Evolutionary conservation across 805 yeast genomes (phyloP), one percentile per base, ranked within the genome.

Genomic region (Kuraishia molischiana): DNA sequence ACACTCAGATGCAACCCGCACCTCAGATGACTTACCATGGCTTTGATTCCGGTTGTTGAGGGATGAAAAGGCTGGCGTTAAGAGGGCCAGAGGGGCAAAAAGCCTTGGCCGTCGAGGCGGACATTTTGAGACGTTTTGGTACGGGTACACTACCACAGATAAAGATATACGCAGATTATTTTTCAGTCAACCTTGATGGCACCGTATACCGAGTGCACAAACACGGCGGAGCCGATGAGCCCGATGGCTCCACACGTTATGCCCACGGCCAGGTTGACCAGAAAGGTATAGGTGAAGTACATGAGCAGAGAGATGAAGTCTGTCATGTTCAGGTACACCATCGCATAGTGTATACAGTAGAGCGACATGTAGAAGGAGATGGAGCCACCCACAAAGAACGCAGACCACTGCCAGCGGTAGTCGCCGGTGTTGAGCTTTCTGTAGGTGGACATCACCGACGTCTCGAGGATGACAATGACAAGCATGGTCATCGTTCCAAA

Each of bases 391-490:
- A 78, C 74, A 38, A 74, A 55, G 56, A 85, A 85, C 10, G 86
- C 66, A 46, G 79, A 67, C 95, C 95, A 85, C 52, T 84, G 85
- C 95, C 95, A 87, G 36, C 73, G 72, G 37, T 74, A 76, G 50
- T 73, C 58, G n/a, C 57, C 56, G 17, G 50, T 41, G 37, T 53
- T 65, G 48, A 85, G 64, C 32, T 80, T 68, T 32, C 81, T 52
- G 50, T 80, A 85, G 8, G 80, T 68, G 4, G 82, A 76, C 32
- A 85, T 74, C 19, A 85, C 67, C 6, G 89, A 74, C 38, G 82
- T 73, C 55, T 85, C 95, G 29, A 75, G 61, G 17, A 84, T 76
- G 11, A 83, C 77, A 26, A 82, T 62, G 32, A 75, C 58, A 26
- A 84, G 62, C 32, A 85, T 59, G 4, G 75, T 41, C 24, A 77